A percentile compares a stretch with the other conserved stretches of the same genome.
Evolutionary conservation across 164 flowering plant genomes (phyloP).

Genomic region (grape (Vitis vinifera)): DNA sequence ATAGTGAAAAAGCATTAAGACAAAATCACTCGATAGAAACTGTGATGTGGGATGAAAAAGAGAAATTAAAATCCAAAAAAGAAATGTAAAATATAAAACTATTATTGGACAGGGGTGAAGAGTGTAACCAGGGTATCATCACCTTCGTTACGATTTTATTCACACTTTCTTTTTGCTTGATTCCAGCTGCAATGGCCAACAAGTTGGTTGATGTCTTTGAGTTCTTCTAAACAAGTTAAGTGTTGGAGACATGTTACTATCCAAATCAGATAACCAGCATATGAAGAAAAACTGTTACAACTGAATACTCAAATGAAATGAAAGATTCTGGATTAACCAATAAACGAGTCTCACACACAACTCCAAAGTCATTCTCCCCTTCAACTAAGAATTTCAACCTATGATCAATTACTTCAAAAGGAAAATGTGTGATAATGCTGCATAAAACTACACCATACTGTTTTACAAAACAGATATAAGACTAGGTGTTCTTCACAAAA

Average conservation of each 20-base stretch:
- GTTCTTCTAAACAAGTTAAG: constrained; percentile 10
- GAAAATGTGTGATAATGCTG: too few species aligned
- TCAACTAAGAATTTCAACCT: too few species aligned
- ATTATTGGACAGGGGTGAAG: too few species aligned
- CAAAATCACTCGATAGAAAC: constrained; percentile 35
- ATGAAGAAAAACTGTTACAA: background rate
- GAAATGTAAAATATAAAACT: background rate
- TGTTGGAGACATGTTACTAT: background rate
- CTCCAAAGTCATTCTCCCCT: too few species aligned
- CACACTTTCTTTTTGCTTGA: constrained; percentile 41
- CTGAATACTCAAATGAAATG: too few species aligned
- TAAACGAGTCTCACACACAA: too few species aligned
- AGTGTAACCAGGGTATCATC: background rate
- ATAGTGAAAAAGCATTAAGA: constrained; percentile 50
- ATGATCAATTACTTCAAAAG: too few species aligned
- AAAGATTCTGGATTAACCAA: too few species aligned
- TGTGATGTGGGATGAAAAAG: constrained; percentile 13
- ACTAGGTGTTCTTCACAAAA: too few species aligned
- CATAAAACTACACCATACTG: too few species aligned
- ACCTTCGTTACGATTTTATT: constrained; percentile 44
- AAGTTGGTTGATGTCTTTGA: constrained; percentile 25
- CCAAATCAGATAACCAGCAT: too few species aligned
- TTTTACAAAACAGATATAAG: too few species aligned
- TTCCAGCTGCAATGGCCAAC: constrained; percentile 47
- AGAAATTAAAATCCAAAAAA: background rate